A percentile compares a stretch with the other conserved stretches of the same genome.
Conservation (phyloP, 306 rosid genomes). For the Alnus rubra region DNA sequence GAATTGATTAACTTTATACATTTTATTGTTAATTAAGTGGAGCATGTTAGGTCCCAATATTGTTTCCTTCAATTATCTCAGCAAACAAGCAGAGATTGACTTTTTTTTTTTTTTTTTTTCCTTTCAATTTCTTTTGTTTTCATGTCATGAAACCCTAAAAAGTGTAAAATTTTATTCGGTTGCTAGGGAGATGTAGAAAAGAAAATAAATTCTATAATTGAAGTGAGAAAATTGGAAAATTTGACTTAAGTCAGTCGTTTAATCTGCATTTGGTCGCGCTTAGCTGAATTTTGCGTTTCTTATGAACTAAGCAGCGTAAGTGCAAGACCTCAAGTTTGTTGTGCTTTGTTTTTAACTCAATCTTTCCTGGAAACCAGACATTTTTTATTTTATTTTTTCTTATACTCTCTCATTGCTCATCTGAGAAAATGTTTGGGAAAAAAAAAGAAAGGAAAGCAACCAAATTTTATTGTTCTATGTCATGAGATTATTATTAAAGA, state of each 20-base stretch:
- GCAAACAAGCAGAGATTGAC: background rate
- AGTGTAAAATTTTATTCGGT: background rate
- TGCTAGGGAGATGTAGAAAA: background rate
- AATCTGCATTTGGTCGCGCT: background rate
- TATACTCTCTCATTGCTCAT: background rate
- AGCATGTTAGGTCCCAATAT: background rate
- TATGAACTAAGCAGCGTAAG: background rate
- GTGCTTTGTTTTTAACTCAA: background rate
- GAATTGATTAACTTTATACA: background rate
- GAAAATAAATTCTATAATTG: background rate
- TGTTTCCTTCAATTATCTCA: background rate
- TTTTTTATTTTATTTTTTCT: background rate
- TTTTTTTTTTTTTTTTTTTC: background rate
- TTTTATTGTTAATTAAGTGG: background rate
- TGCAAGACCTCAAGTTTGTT: background rate
- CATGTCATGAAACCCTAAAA: conserved; percentile 1
- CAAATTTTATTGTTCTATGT: no score
- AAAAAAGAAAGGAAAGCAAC: background rate
- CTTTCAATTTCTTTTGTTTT: no score
- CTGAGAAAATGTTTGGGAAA: background rate
- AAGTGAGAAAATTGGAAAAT: background rate
- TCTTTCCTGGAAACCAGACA: background rate
- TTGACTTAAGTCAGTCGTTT: background rate
- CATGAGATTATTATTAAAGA: no score
- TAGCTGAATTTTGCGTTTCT: background rate